Percentiles rank a stretch among this genome's conserved stretches.
Evolutionary conservation across 2,329 filamentous ascomycete genomes (phyloP).

Genomic region (Coniochaeta sp.): DNA sequence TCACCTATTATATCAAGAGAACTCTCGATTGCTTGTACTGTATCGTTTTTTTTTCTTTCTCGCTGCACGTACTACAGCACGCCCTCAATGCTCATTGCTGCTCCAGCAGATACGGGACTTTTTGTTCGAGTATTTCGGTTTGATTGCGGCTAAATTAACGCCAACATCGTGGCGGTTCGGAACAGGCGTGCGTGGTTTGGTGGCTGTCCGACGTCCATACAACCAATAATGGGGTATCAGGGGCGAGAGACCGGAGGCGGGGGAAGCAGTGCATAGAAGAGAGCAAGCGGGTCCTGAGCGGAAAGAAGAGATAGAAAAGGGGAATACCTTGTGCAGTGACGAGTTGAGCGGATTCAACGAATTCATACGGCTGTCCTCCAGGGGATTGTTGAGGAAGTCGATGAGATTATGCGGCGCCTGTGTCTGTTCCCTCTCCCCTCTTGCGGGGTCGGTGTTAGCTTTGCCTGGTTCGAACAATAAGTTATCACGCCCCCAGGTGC

Average conservation of each 20-base stretch:
- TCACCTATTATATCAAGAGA: not conserved
- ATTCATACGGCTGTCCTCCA: slow-evolving; percentile 36
- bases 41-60: too few relatives aligned
- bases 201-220: slow-evolving; percentile 2
- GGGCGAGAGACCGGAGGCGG: not conserved
- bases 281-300: not conserved
- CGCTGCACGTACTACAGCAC: not conserved
- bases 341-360: slow-evolving; percentile 34
- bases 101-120: not conserved
- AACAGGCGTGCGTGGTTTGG: slow-evolving; percentile 1
- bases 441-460: slow-evolving; percentile 11
- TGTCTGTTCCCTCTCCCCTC: slow-evolving; percentile 7
- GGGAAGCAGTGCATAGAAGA: slow-evolving; percentile 2
- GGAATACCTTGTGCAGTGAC: slow-evolving; percentile 31
- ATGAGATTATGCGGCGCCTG: slow-evolving; percentile 18
- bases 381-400: slow-evolving; percentile 19
- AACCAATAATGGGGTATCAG: not conserved
- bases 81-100: not conserved
- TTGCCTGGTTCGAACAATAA: not conserved
- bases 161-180: slow-evolving; percentile 10
- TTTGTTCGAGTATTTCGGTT: not conserved
- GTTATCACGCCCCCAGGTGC: not conserved
- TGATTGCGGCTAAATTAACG: slow-evolving; percentile 14
- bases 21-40: not conserved
- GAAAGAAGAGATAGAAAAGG: slow-evolving; percentile 7